Evolutionary conservation across 495 filamentous ascomycete species (phyloP).

Genomic region (Neurospora discreta): DNA sequence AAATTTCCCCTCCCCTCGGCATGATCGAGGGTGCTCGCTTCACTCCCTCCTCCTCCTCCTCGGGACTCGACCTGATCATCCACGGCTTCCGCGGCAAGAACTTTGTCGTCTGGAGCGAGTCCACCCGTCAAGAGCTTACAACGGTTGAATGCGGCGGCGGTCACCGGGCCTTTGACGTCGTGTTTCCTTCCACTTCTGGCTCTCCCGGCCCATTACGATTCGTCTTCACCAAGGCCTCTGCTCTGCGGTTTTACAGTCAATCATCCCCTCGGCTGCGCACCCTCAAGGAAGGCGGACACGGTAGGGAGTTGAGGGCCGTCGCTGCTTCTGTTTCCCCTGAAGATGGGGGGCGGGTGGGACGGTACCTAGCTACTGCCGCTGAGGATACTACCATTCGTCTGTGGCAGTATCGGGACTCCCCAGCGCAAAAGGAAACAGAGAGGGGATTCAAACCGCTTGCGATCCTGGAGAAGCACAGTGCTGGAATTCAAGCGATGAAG

Average conservation of each 20-base stretch:
- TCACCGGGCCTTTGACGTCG: conserved; percentile 60
- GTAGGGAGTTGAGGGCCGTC: conserved; percentile 74
- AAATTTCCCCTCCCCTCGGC: conserved; percentile 46
- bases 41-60: too few species aligned
- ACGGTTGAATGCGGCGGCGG: conserved; percentile 70
- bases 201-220: conserved; percentile 29
- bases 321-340: conserved; percentile 44
- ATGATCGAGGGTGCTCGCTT: conserved; percentile 52
- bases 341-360: not conserved
- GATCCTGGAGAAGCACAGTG: conserved; percentile 62
- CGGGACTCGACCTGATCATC: conserved; percentile 43
- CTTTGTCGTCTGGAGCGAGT: conserved; percentile 74
- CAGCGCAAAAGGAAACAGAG: not conserved
- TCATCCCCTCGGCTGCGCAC: conserved; percentile 33
- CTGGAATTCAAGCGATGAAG: conserved; percentile 70
- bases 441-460: conserved; percentile 38
- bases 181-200: conserved; percentile 23
- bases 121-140: conserved; percentile 50
- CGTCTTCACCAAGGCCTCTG: conserved; percentile 45
- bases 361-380: conserved; percentile 66
- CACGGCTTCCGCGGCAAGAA: conserved; percentile 70
- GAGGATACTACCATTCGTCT: conserved; percentile 84
- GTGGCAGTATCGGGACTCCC: conserved; percentile 28
- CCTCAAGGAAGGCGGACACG: conserved; percentile 63
- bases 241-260: conserved; percentile 42